phyloP scores from a whole-genome alignment of 768 basidiomycete genomes.

The Sporobolomyces phaffii region DNA sequence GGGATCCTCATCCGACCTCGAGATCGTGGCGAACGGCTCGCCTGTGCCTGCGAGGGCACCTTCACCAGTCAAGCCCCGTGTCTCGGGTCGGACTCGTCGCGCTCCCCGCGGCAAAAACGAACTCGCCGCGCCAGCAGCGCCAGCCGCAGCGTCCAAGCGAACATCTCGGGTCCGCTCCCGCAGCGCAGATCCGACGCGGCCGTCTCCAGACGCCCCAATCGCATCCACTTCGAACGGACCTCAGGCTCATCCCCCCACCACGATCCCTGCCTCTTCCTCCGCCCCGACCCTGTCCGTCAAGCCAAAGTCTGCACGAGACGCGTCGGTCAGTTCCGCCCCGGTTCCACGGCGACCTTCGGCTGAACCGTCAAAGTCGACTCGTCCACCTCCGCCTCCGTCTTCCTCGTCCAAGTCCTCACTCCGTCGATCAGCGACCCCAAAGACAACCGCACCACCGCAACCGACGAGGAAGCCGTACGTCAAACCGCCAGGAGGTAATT shows the following conservation, averaged over 20 bases:
- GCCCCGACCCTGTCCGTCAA: not conserved
- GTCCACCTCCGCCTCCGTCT: too few species aligned
- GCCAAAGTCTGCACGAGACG: not conserved
- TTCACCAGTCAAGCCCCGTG: slow-evolving; percentile 35
- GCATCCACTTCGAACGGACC: too few species aligned
- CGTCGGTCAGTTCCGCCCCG: not conserved
- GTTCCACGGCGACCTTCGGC: not conserved
- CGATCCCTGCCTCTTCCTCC: slow-evolving; percentile 4
- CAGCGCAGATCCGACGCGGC: not conserved
- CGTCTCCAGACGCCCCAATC: too few species aligned
- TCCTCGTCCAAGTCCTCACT: not conserved
- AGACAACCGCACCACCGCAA: too few species aligned
- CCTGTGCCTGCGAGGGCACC: not conserved
- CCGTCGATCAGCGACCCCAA: not conserved
- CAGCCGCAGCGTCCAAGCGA: not conserved
- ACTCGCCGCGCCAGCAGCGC: slow-evolving; percentile 4
- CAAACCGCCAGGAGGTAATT: not conserved
- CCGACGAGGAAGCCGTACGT: slow-evolving; percentile 1
- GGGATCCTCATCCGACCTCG: slow-evolving; percentile 47
- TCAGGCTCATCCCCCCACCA: too few species aligned
- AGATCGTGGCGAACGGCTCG: slow-evolving; percentile 49
- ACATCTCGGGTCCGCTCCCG: not conserved
- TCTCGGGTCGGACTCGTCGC: slow-evolving; percentile 43
- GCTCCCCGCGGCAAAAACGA: not conserved
- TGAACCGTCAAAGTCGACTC: not conserved